These are phyloP conservation scores for Solanum chilense DNA, from an alignment of 257 asterid genomes.

Conservation along the genomic window DNA sequence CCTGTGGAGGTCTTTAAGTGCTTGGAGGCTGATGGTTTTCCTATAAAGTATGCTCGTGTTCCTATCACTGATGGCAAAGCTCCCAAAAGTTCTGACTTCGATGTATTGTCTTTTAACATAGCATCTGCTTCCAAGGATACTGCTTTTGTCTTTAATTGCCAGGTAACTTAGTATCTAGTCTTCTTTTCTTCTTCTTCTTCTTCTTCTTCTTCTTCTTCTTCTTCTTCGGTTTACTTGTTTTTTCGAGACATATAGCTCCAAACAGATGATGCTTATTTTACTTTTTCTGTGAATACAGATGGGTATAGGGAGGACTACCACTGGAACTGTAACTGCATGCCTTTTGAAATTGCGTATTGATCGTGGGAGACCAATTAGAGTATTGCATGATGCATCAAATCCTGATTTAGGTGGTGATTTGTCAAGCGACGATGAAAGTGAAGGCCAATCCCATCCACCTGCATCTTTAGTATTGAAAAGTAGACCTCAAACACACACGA, in stretches of 20 bases:
- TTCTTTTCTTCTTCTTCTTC: not conserved
- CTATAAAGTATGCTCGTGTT: slow-evolving; percentile 90
- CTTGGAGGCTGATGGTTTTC: slow-evolving; percentile 75
- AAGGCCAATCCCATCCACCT: slow-evolving; percentile 27
- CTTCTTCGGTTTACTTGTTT: not conserved
- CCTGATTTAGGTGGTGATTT: slow-evolving; percentile 23
- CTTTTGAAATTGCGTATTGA: slow-evolving; percentile 85
- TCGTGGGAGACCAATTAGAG: slow-evolving; percentile 77
- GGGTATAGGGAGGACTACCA: slow-evolving; percentile 98
- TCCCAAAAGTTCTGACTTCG: slow-evolving; percentile 95
- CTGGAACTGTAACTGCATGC: slow-evolving; percentile 96
- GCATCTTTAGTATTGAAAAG: slow-evolving; percentile 21
- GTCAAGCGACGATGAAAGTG: slow-evolving; percentile 48
- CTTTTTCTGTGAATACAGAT: slow-evolving; percentile 28
- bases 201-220: not conserved
- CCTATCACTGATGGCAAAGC: slow-evolving; percentile 99
- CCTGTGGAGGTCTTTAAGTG: slow-evolving; percentile 88
- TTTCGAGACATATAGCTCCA: not conserved
- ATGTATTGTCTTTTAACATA: slow-evolving; percentile 64
- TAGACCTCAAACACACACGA: slow-evolving; percentile 33
- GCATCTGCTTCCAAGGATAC: slow-evolving; percentile 87
- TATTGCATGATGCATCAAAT: slow-evolving; percentile 39
- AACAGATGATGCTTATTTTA: not conserved
- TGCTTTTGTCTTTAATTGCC: slow-evolving; percentile 95
- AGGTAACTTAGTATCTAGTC: slow-evolving; percentile 32